These are phyloP conservation scores for Lactarius sp. DNA, from an alignment of 768 basidiomycete genomes.

Conservation along the genomic window DNA sequence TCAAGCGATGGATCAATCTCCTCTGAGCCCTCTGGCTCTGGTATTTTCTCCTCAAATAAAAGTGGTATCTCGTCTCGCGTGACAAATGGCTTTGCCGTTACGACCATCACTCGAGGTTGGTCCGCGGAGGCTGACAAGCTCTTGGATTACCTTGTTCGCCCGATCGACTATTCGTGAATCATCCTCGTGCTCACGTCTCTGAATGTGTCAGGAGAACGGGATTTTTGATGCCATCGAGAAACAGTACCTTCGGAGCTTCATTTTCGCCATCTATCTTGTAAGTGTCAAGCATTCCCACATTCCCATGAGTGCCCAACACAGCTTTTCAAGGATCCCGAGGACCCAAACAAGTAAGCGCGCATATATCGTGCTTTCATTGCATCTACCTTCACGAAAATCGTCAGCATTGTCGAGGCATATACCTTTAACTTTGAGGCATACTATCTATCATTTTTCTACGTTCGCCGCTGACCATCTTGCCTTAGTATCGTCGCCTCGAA, in stretches of 20 bases:
- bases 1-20: slow-evolving; percentile 33
- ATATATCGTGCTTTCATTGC: slow-evolving; percentile 29
- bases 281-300: slow-evolving; percentile 27
- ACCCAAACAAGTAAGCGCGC: slow-evolving; percentile 69
- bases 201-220: slow-evolving; percentile 61
- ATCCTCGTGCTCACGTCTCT: not conserved
- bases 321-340: slow-evolving; percentile 61
- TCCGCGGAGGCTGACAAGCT: slow-evolving; percentile 81
- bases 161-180: slow-evolving; percentile 23
- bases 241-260: slow-evolving; percentile 78
- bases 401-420: slow-evolving; percentile 81
- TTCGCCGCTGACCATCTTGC: not conserved
- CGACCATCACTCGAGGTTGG: slow-evolving; percentile 66
- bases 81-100: slow-evolving; percentile 66
- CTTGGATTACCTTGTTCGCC: slow-evolving; percentile 69
- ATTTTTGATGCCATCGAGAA: slow-evolving; percentile 85
- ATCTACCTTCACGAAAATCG: slow-evolving; percentile 4
- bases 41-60: slow-evolving; percentile 36
- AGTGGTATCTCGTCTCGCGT: slow-evolving; percentile 34
- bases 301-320: slow-evolving; percentile 9
- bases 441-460: not conserved
- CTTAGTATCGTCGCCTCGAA: slow-evolving; percentile 63
- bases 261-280: slow-evolving; percentile 82
- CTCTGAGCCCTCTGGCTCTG: slow-evolving; percentile 33
- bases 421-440: slow-evolving; percentile 74